phyloP scores from a whole-genome alignment of 768 basidiomycete genomes.

The Lactarius sp. region DNA sequence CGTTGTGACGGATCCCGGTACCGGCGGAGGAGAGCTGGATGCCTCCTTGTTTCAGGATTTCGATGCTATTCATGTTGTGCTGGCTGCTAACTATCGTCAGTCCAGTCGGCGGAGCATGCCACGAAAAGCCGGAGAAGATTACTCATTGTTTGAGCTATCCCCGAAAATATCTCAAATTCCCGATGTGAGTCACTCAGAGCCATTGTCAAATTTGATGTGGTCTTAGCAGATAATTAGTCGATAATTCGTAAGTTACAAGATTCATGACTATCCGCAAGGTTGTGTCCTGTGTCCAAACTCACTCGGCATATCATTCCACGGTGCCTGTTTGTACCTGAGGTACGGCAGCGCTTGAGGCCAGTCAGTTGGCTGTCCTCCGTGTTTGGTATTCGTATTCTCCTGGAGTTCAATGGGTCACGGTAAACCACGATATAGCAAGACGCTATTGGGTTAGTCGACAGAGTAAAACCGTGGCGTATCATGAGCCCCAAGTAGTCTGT shows the following conservation, averaged over 20 bases:
- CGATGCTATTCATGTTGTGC: constrained; percentile 89
- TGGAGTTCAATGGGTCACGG: constrained; percentile 5
- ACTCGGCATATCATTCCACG: neutral
- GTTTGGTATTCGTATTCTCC: constrained; percentile 19
- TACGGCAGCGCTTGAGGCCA: constrained; percentile 63
- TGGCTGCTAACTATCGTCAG: constrained; percentile 42
- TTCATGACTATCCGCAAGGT: constrained; percentile 53
- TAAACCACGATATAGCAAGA: neutral
- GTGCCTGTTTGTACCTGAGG: constrained; percentile 30
- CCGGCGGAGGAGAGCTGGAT: constrained; percentile 90
- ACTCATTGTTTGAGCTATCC: constrained; percentile 80
- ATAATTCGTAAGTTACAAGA: constrained; percentile 32
- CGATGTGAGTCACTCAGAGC: constrained; percentile 86
- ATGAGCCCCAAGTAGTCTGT: neutral
- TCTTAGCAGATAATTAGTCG: constrained; percentile 93
- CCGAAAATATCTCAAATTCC: constrained; percentile 80
- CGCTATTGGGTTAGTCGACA: neutral
- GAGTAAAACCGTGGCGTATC: no score
- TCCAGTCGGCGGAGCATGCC: neutral
- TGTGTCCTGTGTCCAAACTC: constrained; percentile 38
- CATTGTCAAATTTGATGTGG: constrained; percentile 66
- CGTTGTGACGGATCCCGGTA: constrained; percentile 84
- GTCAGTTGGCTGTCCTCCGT: constrained; percentile 32
- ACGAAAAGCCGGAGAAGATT: neutral
- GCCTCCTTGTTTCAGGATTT: constrained; percentile 84